Conservation (phyloP, 352 stramenopile genomes). For the Aphanomyces stellatus region DNA sequence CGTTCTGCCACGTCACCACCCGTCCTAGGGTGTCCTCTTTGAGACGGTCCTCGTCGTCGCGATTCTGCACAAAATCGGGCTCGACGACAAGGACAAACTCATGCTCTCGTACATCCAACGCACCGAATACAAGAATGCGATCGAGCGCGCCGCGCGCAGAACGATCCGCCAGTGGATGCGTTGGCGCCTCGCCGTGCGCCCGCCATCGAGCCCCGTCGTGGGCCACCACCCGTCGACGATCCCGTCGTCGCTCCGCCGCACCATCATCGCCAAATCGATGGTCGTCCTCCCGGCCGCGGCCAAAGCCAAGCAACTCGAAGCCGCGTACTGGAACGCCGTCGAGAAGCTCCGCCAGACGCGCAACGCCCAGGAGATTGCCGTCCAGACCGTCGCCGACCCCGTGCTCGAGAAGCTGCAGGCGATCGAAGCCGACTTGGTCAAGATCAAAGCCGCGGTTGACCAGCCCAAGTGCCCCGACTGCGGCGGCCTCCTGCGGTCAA, state of each 20-base stretch:
- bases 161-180: neutral
- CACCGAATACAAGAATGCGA: neutral
- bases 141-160: neutral
- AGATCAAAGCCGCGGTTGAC: neutral
- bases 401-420: neutral
- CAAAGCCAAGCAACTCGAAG: neutral
- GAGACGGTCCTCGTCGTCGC: neutral
- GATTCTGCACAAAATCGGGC: neutral
- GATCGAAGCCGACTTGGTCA: neutral
- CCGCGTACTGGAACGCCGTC: neutral
- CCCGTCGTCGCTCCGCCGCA: neutral
- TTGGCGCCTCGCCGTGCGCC: neutral
- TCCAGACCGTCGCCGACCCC: neutral
- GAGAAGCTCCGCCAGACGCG: neutral
- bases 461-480: neutral
- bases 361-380: neutral
- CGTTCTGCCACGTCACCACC: neutral
- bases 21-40: neutral
- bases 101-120: neutral
- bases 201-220: neutral
- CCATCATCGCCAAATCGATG: too few species aligned
- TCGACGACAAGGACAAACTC: neutral
- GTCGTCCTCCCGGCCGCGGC: neutral
- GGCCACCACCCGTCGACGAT: neutral
- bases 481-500: too few species aligned